Conservation (phyloP, 2,329 filamentous ascomycete genomes). For the Venturia asperata region DNA sequence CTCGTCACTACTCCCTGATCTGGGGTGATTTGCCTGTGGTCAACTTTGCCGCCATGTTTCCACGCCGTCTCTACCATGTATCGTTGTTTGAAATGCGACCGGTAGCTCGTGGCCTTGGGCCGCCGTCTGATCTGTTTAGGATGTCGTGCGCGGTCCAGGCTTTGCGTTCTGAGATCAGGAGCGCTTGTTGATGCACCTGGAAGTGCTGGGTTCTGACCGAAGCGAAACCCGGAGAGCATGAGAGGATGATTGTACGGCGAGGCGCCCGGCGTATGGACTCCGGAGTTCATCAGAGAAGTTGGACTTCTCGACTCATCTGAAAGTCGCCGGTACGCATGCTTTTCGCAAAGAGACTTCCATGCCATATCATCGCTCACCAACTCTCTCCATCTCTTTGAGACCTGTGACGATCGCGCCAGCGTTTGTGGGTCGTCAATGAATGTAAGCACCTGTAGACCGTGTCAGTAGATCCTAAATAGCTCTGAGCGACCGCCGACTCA, state of each 20-base stretch:
- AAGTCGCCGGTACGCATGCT: slow-evolving; percentile 72
- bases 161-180: slow-evolving; percentile 46
- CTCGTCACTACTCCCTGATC: slow-evolving; percentile 97
- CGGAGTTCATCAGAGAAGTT: background rate
- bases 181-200: slow-evolving; percentile 40
- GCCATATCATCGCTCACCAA: slow-evolving; percentile 93
- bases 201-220: slow-evolving; percentile 21
- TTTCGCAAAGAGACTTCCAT: slow-evolving; percentile 95
- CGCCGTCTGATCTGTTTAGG: slow-evolving; percentile 33
- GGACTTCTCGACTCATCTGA: slow-evolving; percentile 38
- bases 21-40: slow-evolving; percentile 82
- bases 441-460: slow-evolving; percentile 65
- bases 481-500: slow-evolving; percentile 41
- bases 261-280: slow-evolving; percentile 21
- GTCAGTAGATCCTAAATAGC: slow-evolving; percentile 1
- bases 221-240: slow-evolving; percentile 20
- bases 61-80: slow-evolving; percentile 97
- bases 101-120: slow-evolving; percentile 72
- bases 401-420: slow-evolving; percentile 84
- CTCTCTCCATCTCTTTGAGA: slow-evolving; percentile 91
- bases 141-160: slow-evolving; percentile 48
- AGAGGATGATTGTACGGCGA: slow-evolving; percentile 20
- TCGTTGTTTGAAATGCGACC: slow-evolving; percentile 94
- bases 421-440: slow-evolving; percentile 97
- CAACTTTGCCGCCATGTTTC: slow-evolving; percentile 82